A percentile compares a stretch with the other conserved stretches of the same genome.
These are phyloP conservation scores for Pestalotiopsis sp. DNA, from an alignment of 2,329 filamentous ascomycete genomes.

Conservation along the genomic window DNA sequence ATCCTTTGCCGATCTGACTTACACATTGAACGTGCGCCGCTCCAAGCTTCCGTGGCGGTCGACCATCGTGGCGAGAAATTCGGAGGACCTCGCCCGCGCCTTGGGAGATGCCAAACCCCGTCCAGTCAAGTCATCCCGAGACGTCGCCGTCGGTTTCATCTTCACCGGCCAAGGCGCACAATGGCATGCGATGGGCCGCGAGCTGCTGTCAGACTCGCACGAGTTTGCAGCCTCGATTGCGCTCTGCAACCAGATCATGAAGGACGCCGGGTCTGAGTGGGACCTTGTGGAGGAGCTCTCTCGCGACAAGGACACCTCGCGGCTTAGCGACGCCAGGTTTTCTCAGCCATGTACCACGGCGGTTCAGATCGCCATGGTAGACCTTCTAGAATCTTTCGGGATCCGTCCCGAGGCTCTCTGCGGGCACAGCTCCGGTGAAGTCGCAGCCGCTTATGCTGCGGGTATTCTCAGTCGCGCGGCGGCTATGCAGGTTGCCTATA, in stretches of 20 bases:
- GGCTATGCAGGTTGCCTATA: conserved; percentile 28
- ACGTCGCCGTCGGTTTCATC: conserved; percentile 20
- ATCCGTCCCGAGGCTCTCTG: conserved; percentile 30
- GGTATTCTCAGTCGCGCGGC: conserved; percentile 27
- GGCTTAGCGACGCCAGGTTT: conserved; percentile 26
- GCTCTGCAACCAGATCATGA: conserved; percentile 18
- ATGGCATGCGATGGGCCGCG: conserved; percentile 26
- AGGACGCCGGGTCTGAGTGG: conserved; percentile 22
- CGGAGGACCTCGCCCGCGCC: conserved; percentile 22
- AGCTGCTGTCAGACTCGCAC: conserved; percentile 23
- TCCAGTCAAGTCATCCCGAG: background rate
- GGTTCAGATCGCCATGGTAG: conserved; percentile 42
- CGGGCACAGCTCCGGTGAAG: conserved; percentile 27
- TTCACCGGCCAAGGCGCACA: conserved; percentile 32
- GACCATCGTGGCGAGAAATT: conserved; percentile 8
- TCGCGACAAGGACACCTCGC: conserved; percentile 19
- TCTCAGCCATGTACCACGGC: conserved; percentile 41
- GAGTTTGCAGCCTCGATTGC: conserved; percentile 13
- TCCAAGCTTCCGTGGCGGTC: conserved; percentile 17
- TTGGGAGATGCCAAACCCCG: conserved; percentile 23
- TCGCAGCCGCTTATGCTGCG: conserved; percentile 27
- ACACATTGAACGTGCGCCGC: conserved; percentile 20
- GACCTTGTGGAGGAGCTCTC: conserved; percentile 24
- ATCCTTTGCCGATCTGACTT: conserved; percentile 18
- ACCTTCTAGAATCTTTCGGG: conserved; percentile 33